Conservation (phyloP, 2,329 filamentous ascomycete species). For the Colletotrichum sublineola region DNA sequence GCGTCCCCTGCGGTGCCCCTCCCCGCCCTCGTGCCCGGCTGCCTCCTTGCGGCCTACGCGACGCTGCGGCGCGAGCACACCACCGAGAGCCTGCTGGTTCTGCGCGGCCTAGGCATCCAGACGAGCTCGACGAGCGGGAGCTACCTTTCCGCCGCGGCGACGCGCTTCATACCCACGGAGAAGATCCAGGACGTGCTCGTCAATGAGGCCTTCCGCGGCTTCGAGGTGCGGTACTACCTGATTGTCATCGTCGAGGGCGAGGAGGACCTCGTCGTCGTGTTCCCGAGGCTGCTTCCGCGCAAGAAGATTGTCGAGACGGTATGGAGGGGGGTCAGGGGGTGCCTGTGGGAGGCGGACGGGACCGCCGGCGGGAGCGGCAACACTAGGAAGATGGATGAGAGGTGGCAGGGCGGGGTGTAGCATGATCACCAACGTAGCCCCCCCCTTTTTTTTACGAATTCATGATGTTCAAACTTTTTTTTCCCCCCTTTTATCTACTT, state of each 20-base stretch:
- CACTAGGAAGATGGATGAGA: conserved; percentile 47
- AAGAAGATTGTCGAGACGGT: conserved; percentile 85
- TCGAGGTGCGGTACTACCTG: conserved; percentile 91
- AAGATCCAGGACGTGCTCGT: conserved; percentile 94
- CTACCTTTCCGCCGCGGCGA: conserved; percentile 67
- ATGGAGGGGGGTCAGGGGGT: conserved; percentile 87
- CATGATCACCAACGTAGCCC: not conserved
- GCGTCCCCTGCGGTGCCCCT: conserved; percentile 50
- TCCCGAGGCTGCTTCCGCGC: conserved; percentile 83
- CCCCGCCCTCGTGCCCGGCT: conserved; percentile 56
- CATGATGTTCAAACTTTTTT: conserved; percentile 16
- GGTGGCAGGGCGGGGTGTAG: conserved; percentile 40
- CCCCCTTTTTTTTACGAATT: conserved; percentile 24
- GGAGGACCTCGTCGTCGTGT: conserved; percentile 92
- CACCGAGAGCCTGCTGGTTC: conserved; percentile 88
- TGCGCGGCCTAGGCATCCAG: conserved; percentile 91
- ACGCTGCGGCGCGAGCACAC: conserved; percentile 62
- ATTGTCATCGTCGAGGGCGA: conserved; percentile 92
- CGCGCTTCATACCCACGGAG: conserved; percentile 84
- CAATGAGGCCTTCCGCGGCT: conserved; percentile 93
- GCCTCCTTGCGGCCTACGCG: conserved; percentile 56
- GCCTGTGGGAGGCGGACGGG: conserved; percentile 77
- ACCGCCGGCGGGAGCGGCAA: conserved; percentile 1
- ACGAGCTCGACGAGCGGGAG: conserved; percentile 79
- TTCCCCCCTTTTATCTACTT: not conserved